Evolutionary conservation across 1,139 yeast species (phyloP).

Genomic region (Spathaspora sp.): DNA sequence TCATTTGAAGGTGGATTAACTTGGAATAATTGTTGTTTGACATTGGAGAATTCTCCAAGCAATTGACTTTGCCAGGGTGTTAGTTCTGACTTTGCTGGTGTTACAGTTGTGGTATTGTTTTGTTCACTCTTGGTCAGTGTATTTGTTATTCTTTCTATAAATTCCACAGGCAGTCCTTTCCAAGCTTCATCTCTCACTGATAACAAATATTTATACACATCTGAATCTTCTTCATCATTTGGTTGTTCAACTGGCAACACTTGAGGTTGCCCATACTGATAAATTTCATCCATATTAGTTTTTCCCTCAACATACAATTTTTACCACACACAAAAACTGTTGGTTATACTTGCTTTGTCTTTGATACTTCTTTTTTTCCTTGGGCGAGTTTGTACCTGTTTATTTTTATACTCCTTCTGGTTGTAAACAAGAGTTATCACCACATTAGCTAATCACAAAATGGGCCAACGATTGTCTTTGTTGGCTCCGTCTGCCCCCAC

Average conservation of each 20-base stretch:
- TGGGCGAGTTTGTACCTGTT: too few relatives aligned
- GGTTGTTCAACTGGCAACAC: conserved; percentile 22
- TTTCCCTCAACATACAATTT: not conserved
- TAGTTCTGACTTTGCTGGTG: conserved; percentile 2
- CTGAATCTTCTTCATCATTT: conserved; percentile 14
- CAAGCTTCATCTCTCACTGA: conserved; percentile 34
- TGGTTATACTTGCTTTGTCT: too few relatives aligned
- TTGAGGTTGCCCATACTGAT: conserved; percentile 21
- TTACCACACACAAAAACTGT: not conserved
- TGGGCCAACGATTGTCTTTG: conserved; percentile 87
- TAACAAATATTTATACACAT: conserved; percentile 27
- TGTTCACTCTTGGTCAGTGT: not conserved
- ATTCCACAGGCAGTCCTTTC: conserved; percentile 17
- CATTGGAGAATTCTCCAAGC: conserved; percentile 5
- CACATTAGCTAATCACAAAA: conserved; percentile 20
- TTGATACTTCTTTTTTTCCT: not conserved
- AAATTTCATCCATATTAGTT: not conserved
- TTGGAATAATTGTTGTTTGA: conserved; percentile 7
- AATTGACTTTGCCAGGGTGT: conserved; percentile 1
- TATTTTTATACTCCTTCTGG: not conserved
- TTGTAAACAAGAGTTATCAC: conserved; percentile 1
- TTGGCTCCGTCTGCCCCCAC: conserved; percentile 91
- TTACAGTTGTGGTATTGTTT: conserved; percentile 1
- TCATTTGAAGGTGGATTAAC: not conserved
- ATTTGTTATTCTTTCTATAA: not conserved